A percentile compares a stretch with the other conserved stretches of the same genome.
These are phyloP conservation scores for Nigrograna mackinnonii DNA, from an alignment of 2,329 filamentous ascomycete species.

Conservation along the genomic window DNA sequence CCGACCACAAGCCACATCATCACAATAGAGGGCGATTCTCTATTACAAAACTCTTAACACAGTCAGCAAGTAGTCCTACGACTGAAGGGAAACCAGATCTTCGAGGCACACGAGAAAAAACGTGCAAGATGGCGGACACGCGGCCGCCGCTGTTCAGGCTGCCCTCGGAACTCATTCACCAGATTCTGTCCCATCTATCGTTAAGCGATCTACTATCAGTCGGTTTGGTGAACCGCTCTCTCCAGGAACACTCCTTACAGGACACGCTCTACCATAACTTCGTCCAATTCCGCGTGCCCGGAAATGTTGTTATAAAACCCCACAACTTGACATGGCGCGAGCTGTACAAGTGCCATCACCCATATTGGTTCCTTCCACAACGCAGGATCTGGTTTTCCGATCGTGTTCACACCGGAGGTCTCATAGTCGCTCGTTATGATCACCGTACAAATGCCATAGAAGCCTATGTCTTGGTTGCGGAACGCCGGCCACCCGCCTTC, in stretches of 20 bases:
- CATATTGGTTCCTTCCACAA: conserved; percentile 81
- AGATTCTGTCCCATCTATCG: conserved; percentile 69
- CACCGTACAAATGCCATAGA: conserved; percentile 74
- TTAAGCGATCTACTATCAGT: conserved; percentile 65
- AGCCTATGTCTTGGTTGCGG: conserved; percentile 74
- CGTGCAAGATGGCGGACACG: too few relatives aligned
- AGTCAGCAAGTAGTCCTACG: too few relatives aligned
- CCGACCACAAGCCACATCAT: too few relatives aligned
- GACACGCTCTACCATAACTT: conserved; percentile 74
- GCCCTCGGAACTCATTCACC: conserved; percentile 74
- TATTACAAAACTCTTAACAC: too few relatives aligned
- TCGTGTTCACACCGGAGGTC: conserved; percentile 69
- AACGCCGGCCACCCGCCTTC: conserved; percentile 58
- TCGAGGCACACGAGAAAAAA: too few relatives aligned
- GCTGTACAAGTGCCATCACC: conserved; percentile 74
- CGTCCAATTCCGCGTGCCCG: conserved; percentile 70
- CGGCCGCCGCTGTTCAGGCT: conserved; percentile 58
- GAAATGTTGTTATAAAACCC: conserved; percentile 36
- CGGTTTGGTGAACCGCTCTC: conserved; percentile 63
- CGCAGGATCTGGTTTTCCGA: conserved; percentile 88
- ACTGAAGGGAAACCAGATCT: too few relatives aligned
- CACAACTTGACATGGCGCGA: conserved; percentile 69
- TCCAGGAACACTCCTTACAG: conserved; percentile 62
- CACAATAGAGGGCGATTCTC: too few relatives aligned
- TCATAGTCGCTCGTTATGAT: conserved; percentile 79